Percentiles rank a stretch among this genome's conserved stretches.
These are phyloP conservation scores for Austroboletus eburneus DNA, from an alignment of 768 basidiomycete genomes.

Conservation along the genomic window DNA sequence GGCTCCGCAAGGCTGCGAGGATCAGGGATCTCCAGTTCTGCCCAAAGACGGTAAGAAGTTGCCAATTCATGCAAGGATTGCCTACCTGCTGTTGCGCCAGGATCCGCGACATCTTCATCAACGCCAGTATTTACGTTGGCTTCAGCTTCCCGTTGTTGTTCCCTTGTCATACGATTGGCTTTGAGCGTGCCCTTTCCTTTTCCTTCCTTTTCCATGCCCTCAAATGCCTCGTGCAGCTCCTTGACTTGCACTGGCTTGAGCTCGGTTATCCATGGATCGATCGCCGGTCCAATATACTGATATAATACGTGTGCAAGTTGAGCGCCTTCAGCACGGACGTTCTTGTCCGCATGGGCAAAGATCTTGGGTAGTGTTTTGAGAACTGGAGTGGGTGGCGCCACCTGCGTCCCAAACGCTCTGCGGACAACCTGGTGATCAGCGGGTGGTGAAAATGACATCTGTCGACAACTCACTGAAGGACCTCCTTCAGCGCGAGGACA, in stretches of 20 bases:
- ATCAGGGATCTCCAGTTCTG: constrained; percentile 60
- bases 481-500: constrained; percentile 74
- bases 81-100: constrained; percentile 53
- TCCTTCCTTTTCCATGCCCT: constrained; percentile 75
- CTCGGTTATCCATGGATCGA: constrained; percentile 82
- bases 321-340: constrained; percentile 88
- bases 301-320: constrained; percentile 73
- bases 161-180: constrained; percentile 74
- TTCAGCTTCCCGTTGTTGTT: constrained; percentile 69
- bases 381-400: constrained; percentile 71
- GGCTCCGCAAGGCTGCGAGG: constrained; percentile 78
- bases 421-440: constrained; percentile 1
- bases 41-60: constrained; percentile 9
- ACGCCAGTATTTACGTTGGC: constrained; percentile 35
- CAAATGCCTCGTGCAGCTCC: constrained; percentile 90
- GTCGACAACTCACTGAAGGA: constrained; percentile 60
- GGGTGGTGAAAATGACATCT: not conserved
- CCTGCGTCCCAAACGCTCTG: constrained; percentile 77
- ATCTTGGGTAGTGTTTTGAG: constrained; percentile 88
- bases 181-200: constrained; percentile 80
- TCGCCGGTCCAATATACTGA: constrained; percentile 78
- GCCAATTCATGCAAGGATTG: not conserved
- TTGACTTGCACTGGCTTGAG: constrained; percentile 97
- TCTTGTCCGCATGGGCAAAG: constrained; percentile 93
- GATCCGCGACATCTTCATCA: constrained; percentile 35